Conservation (phyloP, 768 basidiomycete genomes). For the Serpula lacrymans region DNA sequence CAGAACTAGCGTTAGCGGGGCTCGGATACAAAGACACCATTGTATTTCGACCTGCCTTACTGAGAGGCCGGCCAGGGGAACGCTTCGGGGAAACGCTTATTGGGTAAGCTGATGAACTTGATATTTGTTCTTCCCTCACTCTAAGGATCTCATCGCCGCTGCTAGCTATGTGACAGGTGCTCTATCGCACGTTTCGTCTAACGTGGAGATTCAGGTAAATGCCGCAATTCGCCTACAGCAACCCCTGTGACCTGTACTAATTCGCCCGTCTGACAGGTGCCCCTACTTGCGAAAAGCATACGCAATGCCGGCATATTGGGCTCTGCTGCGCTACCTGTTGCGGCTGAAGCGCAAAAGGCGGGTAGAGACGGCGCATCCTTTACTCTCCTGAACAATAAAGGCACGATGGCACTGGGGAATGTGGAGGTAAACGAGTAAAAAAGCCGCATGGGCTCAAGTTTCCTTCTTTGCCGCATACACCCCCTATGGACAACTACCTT, state of each 20-base stretch:
- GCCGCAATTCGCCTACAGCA: background rate
- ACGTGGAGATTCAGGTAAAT: slow-evolving; percentile 43
- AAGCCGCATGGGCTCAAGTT: too few relatives aligned
- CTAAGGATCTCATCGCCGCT: background rate
- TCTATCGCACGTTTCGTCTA: slow-evolving; percentile 35
- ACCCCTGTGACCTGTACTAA: slow-evolving; percentile 1
- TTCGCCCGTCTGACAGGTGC: slow-evolving; percentile 33
- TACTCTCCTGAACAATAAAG: slow-evolving; percentile 55
- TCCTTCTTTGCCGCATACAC: too few relatives aligned
- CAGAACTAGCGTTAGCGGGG: slow-evolving; percentile 62
- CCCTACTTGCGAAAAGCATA: slow-evolving; percentile 52
- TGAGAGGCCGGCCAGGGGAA: slow-evolving; percentile 42
- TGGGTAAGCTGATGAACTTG: slow-evolving; percentile 31
- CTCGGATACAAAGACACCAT: slow-evolving; percentile 72
- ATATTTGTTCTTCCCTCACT: background rate
- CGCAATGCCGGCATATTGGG: slow-evolving; percentile 54
- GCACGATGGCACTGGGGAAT: slow-evolving; percentile 39
- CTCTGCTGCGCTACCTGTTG: slow-evolving; percentile 42
- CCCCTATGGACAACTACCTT: too few relatives aligned
- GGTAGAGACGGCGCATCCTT: slow-evolving; percentile 39
- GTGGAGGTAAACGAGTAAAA: too few relatives aligned
- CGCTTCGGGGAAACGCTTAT: slow-evolving; percentile 40
- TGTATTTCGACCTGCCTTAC: slow-evolving; percentile 60
- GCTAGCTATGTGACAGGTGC: slow-evolving; percentile 36
- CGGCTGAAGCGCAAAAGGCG: slow-evolving; percentile 37